Base-by-base conservation (phyloP, 169 alveolate genomes). In the Plasmodium gonderi region DNA sequence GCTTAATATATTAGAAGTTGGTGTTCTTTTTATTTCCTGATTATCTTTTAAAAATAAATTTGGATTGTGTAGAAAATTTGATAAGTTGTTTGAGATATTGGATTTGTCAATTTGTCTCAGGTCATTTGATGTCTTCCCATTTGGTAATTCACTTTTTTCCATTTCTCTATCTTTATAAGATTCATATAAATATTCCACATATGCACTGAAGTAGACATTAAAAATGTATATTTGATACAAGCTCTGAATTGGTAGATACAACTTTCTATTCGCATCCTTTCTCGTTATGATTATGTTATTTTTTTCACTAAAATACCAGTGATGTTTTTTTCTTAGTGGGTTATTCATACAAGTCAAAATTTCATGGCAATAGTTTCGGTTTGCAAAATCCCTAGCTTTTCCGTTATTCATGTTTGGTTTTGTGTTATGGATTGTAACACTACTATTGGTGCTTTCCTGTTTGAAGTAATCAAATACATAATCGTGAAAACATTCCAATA, bases 261-360 rank as follows among this genome's bases (percentile, higher is more conserved):
- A 64, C 42, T 31, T 20, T 72, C 17, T 60, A 72, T 69, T 11
- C 6, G 67, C 29, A 29, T 31, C 42, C 42, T 29, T 47, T 80
- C 44, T 72, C 65, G 45, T 83, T 49, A 83, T 26, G 11, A 47
- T 49, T 49, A 83, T 26, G 65, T 83, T 74, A 44, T 83, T 83
- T 36, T 72, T 51, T 33, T 47, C 83, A 36, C 83, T 83, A 38
- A 83, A 83, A 76, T 83, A 83, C 92, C 92, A 83, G 33, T 69
- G 40, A 11, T 83, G 82, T 29, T 72, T 69, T 83, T 83, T 83
- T 7, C 54, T 23, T 54, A 45, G 20, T 45, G 92, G 79, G 49
- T 20, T 83, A 64, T 67, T 26, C 79, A 80, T 65, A 33, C 89
- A 47, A 14, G 42, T 45, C 26, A 47, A 26, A 31, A 51, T 45